Conservation (phyloP, 768 basidiomycete species). For the Stropharia rugosoannulata region DNA sequence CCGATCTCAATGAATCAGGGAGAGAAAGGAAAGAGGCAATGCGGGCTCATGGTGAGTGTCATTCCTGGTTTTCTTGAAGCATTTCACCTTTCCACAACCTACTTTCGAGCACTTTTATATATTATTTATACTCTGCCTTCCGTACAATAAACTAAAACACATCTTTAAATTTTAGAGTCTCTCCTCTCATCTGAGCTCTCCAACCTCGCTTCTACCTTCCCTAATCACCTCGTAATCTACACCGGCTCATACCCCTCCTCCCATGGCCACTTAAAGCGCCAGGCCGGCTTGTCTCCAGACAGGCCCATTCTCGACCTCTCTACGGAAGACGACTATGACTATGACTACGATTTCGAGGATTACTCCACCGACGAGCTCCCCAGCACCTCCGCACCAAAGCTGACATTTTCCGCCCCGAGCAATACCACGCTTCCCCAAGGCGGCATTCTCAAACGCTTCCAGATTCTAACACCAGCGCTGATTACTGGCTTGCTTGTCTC, state of each 20-base stretch:
- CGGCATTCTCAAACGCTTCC: conserved; percentile 72
- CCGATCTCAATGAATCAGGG: conserved; percentile 42
- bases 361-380: no score
- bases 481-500: conserved; percentile 63
- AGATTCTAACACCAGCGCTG: conserved; percentile 74
- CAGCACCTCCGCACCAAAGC: conserved; percentile 9
- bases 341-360: background rate
- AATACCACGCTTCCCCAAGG: conserved; percentile 42
- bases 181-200: conserved; percentile 49
- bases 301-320: conserved; percentile 25
- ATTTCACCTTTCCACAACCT: no score
- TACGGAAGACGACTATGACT: background rate
- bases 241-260: conserved; percentile 46
- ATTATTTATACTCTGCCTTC: no score
- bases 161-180: conserved; percentile 35
- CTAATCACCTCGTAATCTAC: conserved; percentile 67
- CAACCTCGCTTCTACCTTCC: conserved; percentile 44
- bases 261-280: conserved; percentile 36
- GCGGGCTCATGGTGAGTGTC: conserved; percentile 51
- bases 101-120: no score
- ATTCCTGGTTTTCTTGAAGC: background rate
- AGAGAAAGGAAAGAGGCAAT: conserved; percentile 46
- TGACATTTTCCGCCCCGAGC: conserved; percentile 14
- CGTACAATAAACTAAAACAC: background rate
- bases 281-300: conserved; percentile 23